These are phyloP conservation scores for Nicotiana otophora DNA, from an alignment of 257 asterid species.

Conservation along the genomic window DNA sequence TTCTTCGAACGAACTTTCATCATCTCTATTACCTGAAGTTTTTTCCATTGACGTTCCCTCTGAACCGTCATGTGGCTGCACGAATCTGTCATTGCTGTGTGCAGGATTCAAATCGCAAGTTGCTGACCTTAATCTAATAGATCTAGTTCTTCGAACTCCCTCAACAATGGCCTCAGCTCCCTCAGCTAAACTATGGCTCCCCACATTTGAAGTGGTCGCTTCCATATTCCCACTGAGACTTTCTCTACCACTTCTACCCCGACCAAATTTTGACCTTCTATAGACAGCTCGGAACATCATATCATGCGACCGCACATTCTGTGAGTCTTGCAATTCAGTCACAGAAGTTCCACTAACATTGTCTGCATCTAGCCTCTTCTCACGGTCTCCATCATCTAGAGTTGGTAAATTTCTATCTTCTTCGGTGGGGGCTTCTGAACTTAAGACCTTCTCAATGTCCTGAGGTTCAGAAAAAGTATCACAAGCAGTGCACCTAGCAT, in stretches of 20 bases:
- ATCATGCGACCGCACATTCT: conserved; percentile 47
- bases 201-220: conserved; percentile 59
- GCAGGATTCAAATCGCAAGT: conserved; percentile 37
- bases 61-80: conserved; percentile 39
- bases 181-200: conserved; percentile 33
- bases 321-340: conserved; percentile 38
- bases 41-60: conserved; percentile 45
- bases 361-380: conserved; percentile 30
- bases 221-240: conserved; percentile 37
- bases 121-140: conserved; percentile 53
- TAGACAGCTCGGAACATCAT: conserved; percentile 78
- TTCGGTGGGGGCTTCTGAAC: conserved; percentile 22
- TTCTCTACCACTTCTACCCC: conserved; percentile 52
- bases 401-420: conserved; percentile 25
- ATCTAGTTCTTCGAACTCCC: conserved; percentile 67
- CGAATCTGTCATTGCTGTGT: conserved; percentile 28
- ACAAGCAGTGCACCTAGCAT: conserved; percentile 23
- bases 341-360: conserved; percentile 37
- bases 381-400: conserved; percentile 28
- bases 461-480: conserved; percentile 21
- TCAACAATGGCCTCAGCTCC: conserved; percentile 42
- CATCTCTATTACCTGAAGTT: conserved; percentile 44
- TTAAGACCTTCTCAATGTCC: conserved; percentile 22
- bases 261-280: conserved; percentile 60
- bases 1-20: conserved; percentile 49